phyloP scores from a whole-genome alignment of 257 asterid species.

The Apocynum venetum region DNA sequence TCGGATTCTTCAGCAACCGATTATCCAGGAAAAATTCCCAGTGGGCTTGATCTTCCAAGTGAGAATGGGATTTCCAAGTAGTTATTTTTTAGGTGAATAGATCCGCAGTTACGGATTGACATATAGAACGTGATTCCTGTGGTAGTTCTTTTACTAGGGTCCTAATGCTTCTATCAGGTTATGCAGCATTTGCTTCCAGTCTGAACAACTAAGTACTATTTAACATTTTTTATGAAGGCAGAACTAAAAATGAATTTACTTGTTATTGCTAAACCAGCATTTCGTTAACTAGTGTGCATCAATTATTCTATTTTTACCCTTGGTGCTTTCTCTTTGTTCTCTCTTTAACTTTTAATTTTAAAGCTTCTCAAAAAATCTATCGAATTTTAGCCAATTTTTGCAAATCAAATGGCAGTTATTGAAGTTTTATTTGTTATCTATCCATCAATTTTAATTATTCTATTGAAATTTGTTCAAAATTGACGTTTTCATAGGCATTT shows the following conservation, averaged over 20 bases:
- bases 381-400: too few species aligned
- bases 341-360: too few species aligned
- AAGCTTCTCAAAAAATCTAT: too few species aligned
- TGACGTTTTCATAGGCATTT: too few species aligned
- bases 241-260: background rate
- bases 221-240: background rate
- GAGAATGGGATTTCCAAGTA: conserved; percentile 16
- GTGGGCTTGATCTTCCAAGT: conserved; percentile 62
- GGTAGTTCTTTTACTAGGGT: background rate
- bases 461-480: too few species aligned
- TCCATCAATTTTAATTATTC: too few species aligned
- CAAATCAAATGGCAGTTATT: too few species aligned
- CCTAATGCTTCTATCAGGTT: background rate
- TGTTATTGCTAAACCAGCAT: too few species aligned
- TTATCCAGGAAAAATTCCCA: conserved; percentile 66
- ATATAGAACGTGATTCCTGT: background rate
- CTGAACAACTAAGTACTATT: background rate
- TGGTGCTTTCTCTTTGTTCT: too few species aligned
- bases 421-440: too few species aligned
- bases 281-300: too few species aligned
- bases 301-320: too few species aligned
- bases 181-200: background rate
- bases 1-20: conserved; percentile 53
- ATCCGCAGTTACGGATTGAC: background rate
- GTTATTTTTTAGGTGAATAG: background rate